Base-by-base conservation (phyloP, 306 rosid species). In the Leucaena leucocephala region DNA sequence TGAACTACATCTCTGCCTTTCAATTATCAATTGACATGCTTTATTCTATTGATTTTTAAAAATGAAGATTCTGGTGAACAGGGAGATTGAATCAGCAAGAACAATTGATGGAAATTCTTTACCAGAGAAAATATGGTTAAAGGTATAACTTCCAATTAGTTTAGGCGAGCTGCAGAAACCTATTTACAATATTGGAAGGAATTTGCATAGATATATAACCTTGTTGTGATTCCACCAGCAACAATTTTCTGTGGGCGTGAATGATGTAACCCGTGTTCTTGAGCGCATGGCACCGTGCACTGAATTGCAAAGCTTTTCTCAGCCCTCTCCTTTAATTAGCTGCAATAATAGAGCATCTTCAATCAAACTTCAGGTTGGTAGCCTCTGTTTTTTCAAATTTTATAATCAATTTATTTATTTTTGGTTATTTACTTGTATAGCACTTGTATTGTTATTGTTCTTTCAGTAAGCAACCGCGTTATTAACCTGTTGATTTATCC, bases 101-200 rank as follows among this genome's bases (percentile, higher is more conserved):
- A 34, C 35, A 40, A 38, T 66, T 46, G 91, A 89, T 80, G 85
- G 87, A 65, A 79, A 68, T 61, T 76, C 86, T 49, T 83, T 91
- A 74, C 96, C 98, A n/a, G 96, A 89, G 75, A 94, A 90, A 44
- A 80, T 91, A 54, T 91, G 94, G 94, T 80, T 91, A 52, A 94
- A 91, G 98, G 98, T 91, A 62, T 46, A 6, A 44, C 48, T 21
- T 44, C 54, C 57, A 22, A 69, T 77, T 62, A 35, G 57, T 75
- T 78, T 59, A 57, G 13, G 19, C 46, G 15, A 76, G 50, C 49
- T 40, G 22, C 15, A 8, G 34, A 73, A 58, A 4, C 9, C 0
- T 62, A 14, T 74, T 38, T 57, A n/a, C 70, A 52, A 14, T 38
- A 54, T 16, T 64, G 42, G 38, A 12, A 38, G 33, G 39, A 76